phyloP scores from a whole-genome alignment of 768 basidiomycete genomes.

The Boletus speciosus region DNA sequence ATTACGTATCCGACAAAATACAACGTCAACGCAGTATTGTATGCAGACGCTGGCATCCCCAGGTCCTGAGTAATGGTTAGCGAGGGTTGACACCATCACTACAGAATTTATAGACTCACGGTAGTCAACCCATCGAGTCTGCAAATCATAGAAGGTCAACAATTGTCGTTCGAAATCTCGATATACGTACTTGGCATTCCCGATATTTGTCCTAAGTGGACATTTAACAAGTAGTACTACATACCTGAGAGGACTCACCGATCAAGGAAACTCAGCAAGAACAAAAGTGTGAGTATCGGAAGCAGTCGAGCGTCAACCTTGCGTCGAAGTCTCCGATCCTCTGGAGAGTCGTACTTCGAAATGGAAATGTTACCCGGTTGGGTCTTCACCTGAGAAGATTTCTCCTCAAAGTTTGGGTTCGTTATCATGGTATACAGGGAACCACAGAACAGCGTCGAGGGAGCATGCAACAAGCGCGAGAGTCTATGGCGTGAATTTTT shows the following conservation, averaged over 20 bases:
- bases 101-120: conserved; percentile 25
- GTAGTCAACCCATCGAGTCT: conserved; percentile 54
- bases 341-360: background rate
- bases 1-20: conserved; percentile 60
- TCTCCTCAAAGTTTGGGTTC: conserved; percentile 5
- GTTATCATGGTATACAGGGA: conserved; percentile 4
- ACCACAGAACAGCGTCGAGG: background rate
- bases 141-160: background rate
- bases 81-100: background rate
- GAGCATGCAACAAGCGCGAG: background rate
- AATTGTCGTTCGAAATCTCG: background rate
- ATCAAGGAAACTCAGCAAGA: conserved; percentile 41
- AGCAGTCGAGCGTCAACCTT: conserved; percentile 37
- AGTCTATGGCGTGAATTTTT: conserved; percentile 7
- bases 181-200: conserved; percentile 35
- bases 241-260: conserved; percentile 21
- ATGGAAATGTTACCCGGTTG: background rate
- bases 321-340: conserved; percentile 28
- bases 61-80: conserved; percentile 40
- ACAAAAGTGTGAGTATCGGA: conserved; percentile 39
- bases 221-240: background rate
- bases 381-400: conserved; percentile 7
- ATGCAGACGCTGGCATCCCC: conserved; percentile 45
- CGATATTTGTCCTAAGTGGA: conserved; percentile 33
- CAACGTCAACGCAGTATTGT: conserved; percentile 55